Evolutionary conservation across 495 filamentous ascomycete species (phyloP).

Genomic region (Letharia lupina): DNA sequence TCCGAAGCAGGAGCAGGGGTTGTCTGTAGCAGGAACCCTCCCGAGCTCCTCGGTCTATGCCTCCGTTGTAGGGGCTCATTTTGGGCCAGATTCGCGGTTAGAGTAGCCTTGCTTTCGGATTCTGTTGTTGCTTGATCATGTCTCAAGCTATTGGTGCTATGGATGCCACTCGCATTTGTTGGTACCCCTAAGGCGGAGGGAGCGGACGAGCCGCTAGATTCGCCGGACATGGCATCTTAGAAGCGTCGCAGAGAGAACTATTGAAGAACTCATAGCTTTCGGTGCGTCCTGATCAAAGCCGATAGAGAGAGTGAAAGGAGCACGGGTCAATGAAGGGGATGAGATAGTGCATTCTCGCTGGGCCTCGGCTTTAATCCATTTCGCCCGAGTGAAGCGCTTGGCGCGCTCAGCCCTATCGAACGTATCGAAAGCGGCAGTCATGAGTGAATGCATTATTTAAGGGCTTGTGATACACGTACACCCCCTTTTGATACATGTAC

Average conservation of each 20-base stretch:
- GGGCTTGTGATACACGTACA: too few relatives aligned
- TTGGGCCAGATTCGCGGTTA: slow-evolving; percentile 1
- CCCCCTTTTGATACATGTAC: too few relatives aligned
- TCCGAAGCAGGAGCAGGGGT: slow-evolving; percentile 31
- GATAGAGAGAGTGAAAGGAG: background rate
- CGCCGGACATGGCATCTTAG: slow-evolving; percentile 22
- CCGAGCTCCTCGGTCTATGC: slow-evolving; percentile 34
- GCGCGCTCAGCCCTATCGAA: background rate
- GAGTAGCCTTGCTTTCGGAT: background rate
- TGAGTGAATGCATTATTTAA: too few relatives aligned
- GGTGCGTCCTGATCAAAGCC: background rate
- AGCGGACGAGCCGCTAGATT: slow-evolving; percentile 16
- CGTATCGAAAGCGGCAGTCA: too few relatives aligned
- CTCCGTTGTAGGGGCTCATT: slow-evolving; percentile 10
- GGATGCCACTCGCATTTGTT: background rate
- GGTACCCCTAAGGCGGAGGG: background rate
- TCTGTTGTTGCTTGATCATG: background rate
- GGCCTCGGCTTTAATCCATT: background rate
- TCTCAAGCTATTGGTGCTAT: background rate
- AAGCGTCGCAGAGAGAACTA: background rate
- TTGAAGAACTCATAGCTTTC: slow-evolving; percentile 10
- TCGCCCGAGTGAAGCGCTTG: background rate
- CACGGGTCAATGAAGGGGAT: background rate
- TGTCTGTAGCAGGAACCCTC: slow-evolving; percentile 40
- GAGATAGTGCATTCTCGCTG: background rate